Base-by-base conservation (phyloP, 495 filamentous ascomycete genomes). In the Aspergillus kassunensis region DNA sequence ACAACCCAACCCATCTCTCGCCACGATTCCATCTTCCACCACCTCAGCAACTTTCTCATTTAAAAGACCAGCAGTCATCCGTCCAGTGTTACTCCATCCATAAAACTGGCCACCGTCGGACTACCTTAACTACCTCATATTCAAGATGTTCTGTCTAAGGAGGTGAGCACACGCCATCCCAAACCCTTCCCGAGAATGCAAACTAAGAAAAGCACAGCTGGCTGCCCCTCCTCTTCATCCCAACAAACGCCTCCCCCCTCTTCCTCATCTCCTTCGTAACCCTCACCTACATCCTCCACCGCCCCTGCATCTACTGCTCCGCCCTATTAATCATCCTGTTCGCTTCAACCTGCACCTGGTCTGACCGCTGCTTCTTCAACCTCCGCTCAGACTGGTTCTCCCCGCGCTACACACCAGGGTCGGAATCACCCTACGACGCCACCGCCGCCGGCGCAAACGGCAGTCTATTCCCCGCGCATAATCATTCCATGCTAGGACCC, bases 201-300 rank as follows among this genome's bases (percentile, higher is more conserved):
- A 33, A 24, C 2, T 24, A 31, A 12, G 35, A 23, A 18, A 49
- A 20, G 46, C 80, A 33, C 23, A 72, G 70, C 57, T 71, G 67
- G 65, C 57, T 73, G 24, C 72, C 72, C n/a, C 65, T 73, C 29
- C 65, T 75, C 54, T 73, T 71, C 56, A 72, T 77, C 41, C 73
- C 74, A 30, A 89, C 84, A 50, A 88, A 89, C 62, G 88, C 88
- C 49, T 90, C 85, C 44, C 85, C 86, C 7, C 83, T 88, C 54
- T 93, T 95, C 75, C 89, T 95, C 57, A 82, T 92, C 67, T 84
- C 91, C 63, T 95, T 93, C 76, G 88, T 95, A 70, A 73, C 90
- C 56, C 84, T 88, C 61, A 95, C 89, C 58, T 95, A 95, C 73
- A 84, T 91, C 65, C 82, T 95, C 56, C 90, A 92, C 65, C 81